Conservation (phyloP, 1,284 basidiomycete genomes). For the Stygiomarasmius scandens region DNA sequence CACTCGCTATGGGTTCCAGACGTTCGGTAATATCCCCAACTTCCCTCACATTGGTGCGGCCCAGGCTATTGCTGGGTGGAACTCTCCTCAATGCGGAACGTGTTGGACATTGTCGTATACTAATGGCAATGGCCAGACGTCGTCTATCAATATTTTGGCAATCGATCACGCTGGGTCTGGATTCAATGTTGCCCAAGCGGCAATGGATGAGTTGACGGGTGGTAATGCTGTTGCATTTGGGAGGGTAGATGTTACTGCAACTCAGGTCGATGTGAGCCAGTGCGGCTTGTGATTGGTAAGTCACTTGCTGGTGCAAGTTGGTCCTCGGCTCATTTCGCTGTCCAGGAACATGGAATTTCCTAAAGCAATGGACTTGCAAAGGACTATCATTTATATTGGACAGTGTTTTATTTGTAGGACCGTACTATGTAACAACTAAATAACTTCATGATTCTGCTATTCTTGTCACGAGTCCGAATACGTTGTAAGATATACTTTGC, state of each 20-base stretch:
- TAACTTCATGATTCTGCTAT: too few species aligned
- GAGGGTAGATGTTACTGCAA: constrained; percentile 30
- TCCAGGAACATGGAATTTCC: too few species aligned
- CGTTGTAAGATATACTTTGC: too few species aligned
- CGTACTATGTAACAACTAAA: too few species aligned
- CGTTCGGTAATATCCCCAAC: constrained; percentile 42
- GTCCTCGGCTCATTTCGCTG: too few species aligned
- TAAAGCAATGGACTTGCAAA: too few species aligned
- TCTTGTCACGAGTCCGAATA: too few species aligned
- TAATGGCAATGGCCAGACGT: constrained; percentile 25
- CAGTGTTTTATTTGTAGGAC: too few species aligned
- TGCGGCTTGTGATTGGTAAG: constrained; percentile 36
- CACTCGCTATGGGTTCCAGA: constrained; percentile 37
- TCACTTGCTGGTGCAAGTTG: too few species aligned
- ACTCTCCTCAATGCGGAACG: constrained; percentile 50
- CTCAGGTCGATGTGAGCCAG: constrained; percentile 27
- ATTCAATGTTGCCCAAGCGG: constrained; percentile 39
- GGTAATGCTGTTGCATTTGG: constrained; percentile 32
- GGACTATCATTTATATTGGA: too few species aligned
- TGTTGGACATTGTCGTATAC: constrained; percentile 42
- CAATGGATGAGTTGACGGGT: constrained; percentile 39
- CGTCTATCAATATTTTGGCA: constrained; percentile 42
- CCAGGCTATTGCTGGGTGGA: constrained; percentile 42
- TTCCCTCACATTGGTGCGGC: constrained; percentile 50
- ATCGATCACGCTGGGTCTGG: constrained; percentile 42